A percentile compares a stretch with the other conserved stretches of the same genome.
phyloP scores from a whole-genome alignment of 2,329 filamentous ascomycete species.

The Fusarium sp. region DNA sequence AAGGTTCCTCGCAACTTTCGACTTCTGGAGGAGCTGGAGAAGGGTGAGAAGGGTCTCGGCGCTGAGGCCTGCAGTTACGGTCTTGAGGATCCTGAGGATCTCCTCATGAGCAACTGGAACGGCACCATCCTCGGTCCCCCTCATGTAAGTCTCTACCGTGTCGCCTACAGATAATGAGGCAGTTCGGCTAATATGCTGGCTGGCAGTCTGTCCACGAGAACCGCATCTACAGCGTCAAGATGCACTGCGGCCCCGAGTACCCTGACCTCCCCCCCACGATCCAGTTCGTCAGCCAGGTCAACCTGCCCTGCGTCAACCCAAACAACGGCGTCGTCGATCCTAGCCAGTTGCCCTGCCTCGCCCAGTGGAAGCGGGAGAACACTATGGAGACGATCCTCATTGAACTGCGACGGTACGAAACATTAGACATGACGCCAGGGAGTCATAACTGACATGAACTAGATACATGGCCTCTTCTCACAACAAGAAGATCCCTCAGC shows the following conservation, averaged over 20 bases:
- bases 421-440: background rate
- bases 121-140: constrained; percentile 96
- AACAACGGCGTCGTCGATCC: constrained; percentile 85
- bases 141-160: constrained; percentile 70
- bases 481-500: constrained; percentile 96
- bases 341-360: constrained; percentile 80
- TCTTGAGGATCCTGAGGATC: constrained; percentile 89
- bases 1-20: constrained; percentile 95
- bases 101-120: constrained; percentile 98
- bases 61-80: constrained; percentile 98
- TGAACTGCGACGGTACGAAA: constrained; percentile 76
- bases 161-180: background rate
- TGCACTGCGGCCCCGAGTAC: constrained; percentile 90
- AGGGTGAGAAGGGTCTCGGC: constrained; percentile 96
- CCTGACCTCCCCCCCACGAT: constrained; percentile 89
- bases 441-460: constrained; percentile 4
- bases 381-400: constrained; percentile 95
- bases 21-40: constrained; percentile 95
- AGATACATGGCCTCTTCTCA: constrained; percentile 92
- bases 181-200: constrained; percentile 12
- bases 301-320: constrained; percentile 91
- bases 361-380: constrained; percentile 89
- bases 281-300: constrained; percentile 92
- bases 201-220: constrained; percentile 92
- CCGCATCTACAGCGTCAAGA: constrained; percentile 97